These are phyloP conservation scores for Aspergillus olivimuriae DNA, from an alignment of 495 filamentous ascomycete species.

Conservation along the genomic window DNA sequence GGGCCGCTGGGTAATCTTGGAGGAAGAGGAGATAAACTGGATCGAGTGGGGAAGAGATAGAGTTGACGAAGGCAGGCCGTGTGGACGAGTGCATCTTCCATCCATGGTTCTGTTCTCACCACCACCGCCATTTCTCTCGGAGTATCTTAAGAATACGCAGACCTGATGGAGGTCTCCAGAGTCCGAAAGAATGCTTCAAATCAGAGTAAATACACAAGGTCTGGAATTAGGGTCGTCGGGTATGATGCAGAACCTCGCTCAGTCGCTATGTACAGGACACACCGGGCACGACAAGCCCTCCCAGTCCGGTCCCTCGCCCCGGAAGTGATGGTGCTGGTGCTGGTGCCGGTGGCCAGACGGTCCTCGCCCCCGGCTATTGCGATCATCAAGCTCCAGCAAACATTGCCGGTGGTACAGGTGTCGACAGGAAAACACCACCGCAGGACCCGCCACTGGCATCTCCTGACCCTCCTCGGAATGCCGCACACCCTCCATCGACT, in stretches of 20 bases:
- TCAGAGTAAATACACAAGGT: slow-evolving; percentile 7
- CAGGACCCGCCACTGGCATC: slow-evolving; percentile 23
- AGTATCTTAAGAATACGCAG: too few species aligned
- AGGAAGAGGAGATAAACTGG: too few species aligned
- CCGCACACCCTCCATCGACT: slow-evolving; percentile 11
- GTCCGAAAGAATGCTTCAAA: background rate
- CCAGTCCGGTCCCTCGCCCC: too few species aligned
- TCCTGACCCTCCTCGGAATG: slow-evolving; percentile 6
- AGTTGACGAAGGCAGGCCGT: too few species aligned
- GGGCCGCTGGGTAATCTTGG: too few species aligned
- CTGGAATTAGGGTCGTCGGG: slow-evolving; percentile 16
- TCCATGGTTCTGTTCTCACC: background rate
- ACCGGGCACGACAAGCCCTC: slow-evolving; percentile 15
- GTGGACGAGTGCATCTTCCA: background rate
- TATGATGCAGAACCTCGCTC: slow-evolving; percentile 34
- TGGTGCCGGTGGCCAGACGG: slow-evolving; percentile 4
- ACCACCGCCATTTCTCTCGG: too few species aligned
- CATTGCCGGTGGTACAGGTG: slow-evolving; percentile 49
- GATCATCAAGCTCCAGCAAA: slow-evolving; percentile 27
- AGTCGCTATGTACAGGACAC: slow-evolving; percentile 30
- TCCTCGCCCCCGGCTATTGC: slow-evolving; percentile 14
- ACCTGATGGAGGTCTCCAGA: too few species aligned
- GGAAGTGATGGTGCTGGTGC: too few species aligned
- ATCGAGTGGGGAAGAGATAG: too few species aligned
- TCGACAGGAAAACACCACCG: slow-evolving; percentile 49